Evolutionary conservation across 2,329 filamentous ascomycete genomes (phyloP), one percentile per base, ranked within the genome.

Genomic region (Torrubiellomyces zombiae): DNA sequence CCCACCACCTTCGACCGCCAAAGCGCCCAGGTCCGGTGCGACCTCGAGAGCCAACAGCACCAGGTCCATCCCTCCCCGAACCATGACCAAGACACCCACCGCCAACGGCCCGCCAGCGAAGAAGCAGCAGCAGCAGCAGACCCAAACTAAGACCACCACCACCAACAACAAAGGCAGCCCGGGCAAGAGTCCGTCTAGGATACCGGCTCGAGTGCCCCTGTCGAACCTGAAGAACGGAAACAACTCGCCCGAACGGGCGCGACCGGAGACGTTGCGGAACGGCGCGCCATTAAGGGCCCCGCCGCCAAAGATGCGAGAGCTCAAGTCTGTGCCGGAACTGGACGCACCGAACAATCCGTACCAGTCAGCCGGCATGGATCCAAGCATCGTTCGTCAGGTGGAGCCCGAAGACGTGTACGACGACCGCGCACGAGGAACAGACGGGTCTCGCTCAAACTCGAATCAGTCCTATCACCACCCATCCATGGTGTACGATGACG

Each of bases 261-360:
- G 53, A 33, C 52, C 51, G 26, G 54, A 60, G 21, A 55, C 59
- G 25, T 46, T 67, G 28, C 60, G 66, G 10, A 53, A 57, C 14
- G 66, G 62, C 14, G 65, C 67, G 25, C 67, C 67, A 0, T 47
- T 62, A 42, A 62, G 72, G 32, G 75, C 75, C 2, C 81, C 82
- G 18, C 85, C 85, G 9, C 86, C 86, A 24, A 89, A 83, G 48
- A 94, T 95, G 83, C 74, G 86, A 35, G 82, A 91, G 20, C 61
- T 94, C 25, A 44, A 54, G 23, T 53, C 57, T 6, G 50, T 58
- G 7, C 56, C 60, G 3, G 60, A 66, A 25, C 50, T 70, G 11
- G 59, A 63, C 30, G 58, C 62, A 0, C 60, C 61, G 0, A 36
- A 35, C 9, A 61, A 60, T 34, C 53, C 53, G 5, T 67, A 66